Conservation (phyloP, 768 basidiomycete genomes). For the Boletus speciosus region DNA sequence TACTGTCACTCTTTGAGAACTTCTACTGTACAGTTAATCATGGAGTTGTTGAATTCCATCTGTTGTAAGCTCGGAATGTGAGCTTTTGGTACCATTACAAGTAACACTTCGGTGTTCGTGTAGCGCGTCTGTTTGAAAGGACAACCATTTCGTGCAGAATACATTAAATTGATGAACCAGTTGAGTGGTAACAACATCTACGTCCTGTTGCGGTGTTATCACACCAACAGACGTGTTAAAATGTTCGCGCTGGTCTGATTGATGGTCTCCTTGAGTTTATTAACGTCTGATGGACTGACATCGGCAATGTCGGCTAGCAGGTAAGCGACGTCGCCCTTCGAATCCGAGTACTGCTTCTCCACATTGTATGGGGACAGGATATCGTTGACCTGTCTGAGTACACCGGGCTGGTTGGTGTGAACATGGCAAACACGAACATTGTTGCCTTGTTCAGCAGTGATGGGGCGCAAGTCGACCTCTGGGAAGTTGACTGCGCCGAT, state of each 20-base stretch:
- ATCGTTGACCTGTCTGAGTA: slow-evolving; percentile 92
- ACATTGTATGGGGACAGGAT: slow-evolving; percentile 94
- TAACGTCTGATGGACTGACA: slow-evolving; percentile 78
- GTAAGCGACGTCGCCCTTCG: slow-evolving; percentile 89
- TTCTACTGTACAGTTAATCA: slow-evolving; percentile 4
- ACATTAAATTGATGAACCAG: slow-evolving; percentile 35
- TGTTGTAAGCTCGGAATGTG: slow-evolving; percentile 10
- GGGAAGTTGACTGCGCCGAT: slow-evolving; percentile 98
- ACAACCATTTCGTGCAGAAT: slow-evolving; percentile 14
- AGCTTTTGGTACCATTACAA: not conserved
- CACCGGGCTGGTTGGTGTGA: slow-evolving; percentile 94
- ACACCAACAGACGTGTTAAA: slow-evolving; percentile 80
- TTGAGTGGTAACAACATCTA: slow-evolving; percentile 43
- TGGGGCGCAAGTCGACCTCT: slow-evolving; percentile 93
- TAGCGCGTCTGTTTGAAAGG: not conserved
- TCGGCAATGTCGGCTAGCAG: slow-evolving; percentile 96
- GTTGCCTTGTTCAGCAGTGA: slow-evolving; percentile 75
- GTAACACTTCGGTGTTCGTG: not conserved
- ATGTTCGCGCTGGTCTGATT: slow-evolving; percentile 81
- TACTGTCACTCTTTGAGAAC: not conserved
- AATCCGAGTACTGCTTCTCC: slow-evolving; percentile 99
- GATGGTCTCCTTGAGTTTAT: slow-evolving; percentile 73
- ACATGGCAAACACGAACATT: slow-evolving; percentile 92
- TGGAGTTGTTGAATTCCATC: slow-evolving; percentile 6
- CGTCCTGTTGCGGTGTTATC: slow-evolving; percentile 10